Base-by-base conservation (phyloP, 1,284 basidiomycete genomes). In the Xerocomus minutiporus region DNA sequence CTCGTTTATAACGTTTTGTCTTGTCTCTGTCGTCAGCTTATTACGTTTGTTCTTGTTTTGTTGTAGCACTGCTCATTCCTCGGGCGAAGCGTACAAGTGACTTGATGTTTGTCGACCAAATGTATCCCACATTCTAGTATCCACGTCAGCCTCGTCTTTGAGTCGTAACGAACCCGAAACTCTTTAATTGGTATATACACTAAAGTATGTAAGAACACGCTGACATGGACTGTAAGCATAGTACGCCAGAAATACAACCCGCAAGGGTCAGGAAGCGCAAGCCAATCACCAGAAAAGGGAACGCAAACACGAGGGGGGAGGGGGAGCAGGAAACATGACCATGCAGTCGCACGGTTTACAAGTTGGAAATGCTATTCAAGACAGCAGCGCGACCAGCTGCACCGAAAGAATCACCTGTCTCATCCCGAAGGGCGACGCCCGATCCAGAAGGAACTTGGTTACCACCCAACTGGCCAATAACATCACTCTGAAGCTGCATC, bases 401-500 rank as follows among this genome's bases (percentile, higher is more conserved):
- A 50, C 78, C 74, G 13, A 79, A 52, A 47, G 70, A 66, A 55
- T 78, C 75, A 32, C 73, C 76, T 7, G 57, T 60, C 63, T 82
- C 82, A 25, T 72, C 73, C 31, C 67, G 67, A 8, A 75, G 55
- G 47, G 70, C 54, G 23, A 64, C 61, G 13, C 60, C 68, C 12
- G 75, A 73, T 15, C 73, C 72, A 5, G 78, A 73, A 46, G 66
- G 49, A 17, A 51, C 15, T n/a, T 63, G 59, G 25, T 59, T 57
- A 29, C 53, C 54, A 26, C 52, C 13, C 42, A 85, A 57, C 59
- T 84, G 80, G 39, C 75, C 73, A 17, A 75, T 72, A 34, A 90
- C 71, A 58, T 91, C 88, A 61, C 78, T 86, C 70, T 91, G 88
- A 36, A 91, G 77, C 58, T 90, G 86, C 91, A 93, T 93, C n/a